A percentile compares a stretch with the other conserved stretches of the same genome.
Conservation (phyloP, 1,284 basidiomycete species). For the Schizophyllum commune region DNA sequence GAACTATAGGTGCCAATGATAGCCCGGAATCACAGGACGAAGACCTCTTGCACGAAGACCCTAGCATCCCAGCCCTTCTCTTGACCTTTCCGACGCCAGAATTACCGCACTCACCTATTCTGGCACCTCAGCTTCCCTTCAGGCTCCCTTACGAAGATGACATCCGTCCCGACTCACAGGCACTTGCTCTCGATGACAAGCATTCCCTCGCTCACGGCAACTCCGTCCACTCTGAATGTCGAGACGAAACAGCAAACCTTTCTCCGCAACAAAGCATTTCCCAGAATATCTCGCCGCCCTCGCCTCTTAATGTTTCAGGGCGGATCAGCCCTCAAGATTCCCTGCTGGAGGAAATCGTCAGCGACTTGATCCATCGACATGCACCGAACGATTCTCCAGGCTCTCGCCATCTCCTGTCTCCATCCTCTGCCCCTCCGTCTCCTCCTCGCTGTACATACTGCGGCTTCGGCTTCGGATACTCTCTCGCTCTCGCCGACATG, state of each 20-base stretch:
- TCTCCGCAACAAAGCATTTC: neutral
- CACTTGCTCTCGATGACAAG: neutral
- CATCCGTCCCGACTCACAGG: neutral
- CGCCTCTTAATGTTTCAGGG: neutral
- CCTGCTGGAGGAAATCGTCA: neutral
- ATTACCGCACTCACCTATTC: neutral
- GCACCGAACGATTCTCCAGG: neutral
- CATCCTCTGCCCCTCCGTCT: conserved; percentile 1
- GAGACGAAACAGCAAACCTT: neutral
- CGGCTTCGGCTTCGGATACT: conserved; percentile 11
- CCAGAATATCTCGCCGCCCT: neutral
- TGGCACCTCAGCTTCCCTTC: neutral
- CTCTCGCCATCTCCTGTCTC: neutral
- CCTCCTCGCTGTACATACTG: conserved; percentile 14
- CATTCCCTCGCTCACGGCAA: neutral
- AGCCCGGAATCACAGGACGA: neutral
- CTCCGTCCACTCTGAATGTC: neutral
- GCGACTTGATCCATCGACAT: neutral
- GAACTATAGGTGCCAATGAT: neutral
- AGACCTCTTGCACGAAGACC: neutral
- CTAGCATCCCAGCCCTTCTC: neutral
- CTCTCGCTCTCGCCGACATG: conserved; percentile 5
- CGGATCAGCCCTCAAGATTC: too few relatives aligned
- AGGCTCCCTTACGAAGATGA: neutral
- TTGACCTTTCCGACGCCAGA: neutral